Percentiles rank a stretch among this genome's conserved stretches.
These are phyloP conservation scores for Amphirosellinia nigrospora DNA, from an alignment of 495 filamentous ascomycete species.

Conservation along the genomic window DNA sequence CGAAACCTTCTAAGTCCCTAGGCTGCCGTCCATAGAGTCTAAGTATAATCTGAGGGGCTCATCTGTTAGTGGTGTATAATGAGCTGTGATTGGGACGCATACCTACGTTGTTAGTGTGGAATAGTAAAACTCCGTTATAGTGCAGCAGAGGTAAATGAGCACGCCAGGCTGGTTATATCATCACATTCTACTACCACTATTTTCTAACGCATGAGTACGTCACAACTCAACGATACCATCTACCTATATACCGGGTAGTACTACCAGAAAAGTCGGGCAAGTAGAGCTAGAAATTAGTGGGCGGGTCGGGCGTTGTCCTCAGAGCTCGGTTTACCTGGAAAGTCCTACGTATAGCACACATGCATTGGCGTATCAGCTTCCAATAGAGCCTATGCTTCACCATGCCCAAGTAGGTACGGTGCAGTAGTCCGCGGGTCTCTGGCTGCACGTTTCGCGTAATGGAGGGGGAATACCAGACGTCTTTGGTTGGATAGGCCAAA, in stretches of 20 bases:
- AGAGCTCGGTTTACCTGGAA: not conserved
- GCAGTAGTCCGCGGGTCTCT: not conserved
- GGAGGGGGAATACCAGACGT: not conserved
- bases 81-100: not conserved
- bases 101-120: not conserved
- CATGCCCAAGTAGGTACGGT: not conserved
- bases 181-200: not conserved
- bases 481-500: slow-evolving; percentile 10
- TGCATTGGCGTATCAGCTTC: not conserved
- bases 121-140: not conserved
- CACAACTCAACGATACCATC: not conserved
- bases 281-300: not conserved
- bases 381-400: not conserved
- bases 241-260: too few relatives aligned
- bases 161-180: not conserved
- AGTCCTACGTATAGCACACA: slow-evolving; percentile 5
- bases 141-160: not conserved
- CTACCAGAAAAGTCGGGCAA: not conserved
- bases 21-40: not conserved
- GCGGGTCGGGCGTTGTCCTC: not conserved
- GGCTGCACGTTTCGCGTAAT: slow-evolving; percentile 11
- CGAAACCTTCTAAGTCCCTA: not conserved
- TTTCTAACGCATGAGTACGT: not conserved
- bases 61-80: not conserved
- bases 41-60: not conserved